Evolutionary conservation across 805 yeast species (phyloP), one percentile per base, ranked within the genome.

Genomic region (Saitoella complicata): DNA sequence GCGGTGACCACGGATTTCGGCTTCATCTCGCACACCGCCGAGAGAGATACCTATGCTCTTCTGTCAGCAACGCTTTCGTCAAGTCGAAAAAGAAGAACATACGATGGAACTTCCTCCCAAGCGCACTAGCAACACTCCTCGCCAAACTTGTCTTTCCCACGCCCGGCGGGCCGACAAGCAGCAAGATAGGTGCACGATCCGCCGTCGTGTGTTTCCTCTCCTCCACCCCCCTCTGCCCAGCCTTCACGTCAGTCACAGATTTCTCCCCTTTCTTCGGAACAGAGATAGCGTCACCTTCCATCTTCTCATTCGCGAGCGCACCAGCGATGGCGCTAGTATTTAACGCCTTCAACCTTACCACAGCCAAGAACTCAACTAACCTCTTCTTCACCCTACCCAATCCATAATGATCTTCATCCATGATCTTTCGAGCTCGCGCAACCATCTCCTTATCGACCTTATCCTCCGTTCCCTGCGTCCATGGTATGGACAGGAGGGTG

Each of bases 141-240:
- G 94, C 94, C 46, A 85, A 66, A 1, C 91, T 79, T 0, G 95
- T 85, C 59, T 85, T 85, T 31, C 95, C 95, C 9, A 84, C 91
- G 35, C 95, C 95, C 0, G 95, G 95, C 7, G 95, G 95, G 0
- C 95, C 95, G 5, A 83, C 84, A 46, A 85, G 69, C 60, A 85
- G 67, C 38, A 85, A 60, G 39, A 85, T 84, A 5, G 95, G 95
- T 1, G 93, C 73, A 21, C 21, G 21, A 21, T 21, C 21, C 4
- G 21, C 4, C 55, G 32, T 42, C 44, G 13, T 49, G 11, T 37
- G 29, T 11, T 44, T 49, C 2, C 9, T 29, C 46, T 7, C 11
- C 9, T 5, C 44, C 32, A 6, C 30, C 10, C 11, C 37, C 36
- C n/a, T 33, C n/a, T 44, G 5, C 4, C 10, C 38, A 29, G 34